A percentile compares a stretch with the other conserved stretches of the same genome.
Conservation (phyloP, 257 asterid species). For the Osmanthus fragrans region DNA sequence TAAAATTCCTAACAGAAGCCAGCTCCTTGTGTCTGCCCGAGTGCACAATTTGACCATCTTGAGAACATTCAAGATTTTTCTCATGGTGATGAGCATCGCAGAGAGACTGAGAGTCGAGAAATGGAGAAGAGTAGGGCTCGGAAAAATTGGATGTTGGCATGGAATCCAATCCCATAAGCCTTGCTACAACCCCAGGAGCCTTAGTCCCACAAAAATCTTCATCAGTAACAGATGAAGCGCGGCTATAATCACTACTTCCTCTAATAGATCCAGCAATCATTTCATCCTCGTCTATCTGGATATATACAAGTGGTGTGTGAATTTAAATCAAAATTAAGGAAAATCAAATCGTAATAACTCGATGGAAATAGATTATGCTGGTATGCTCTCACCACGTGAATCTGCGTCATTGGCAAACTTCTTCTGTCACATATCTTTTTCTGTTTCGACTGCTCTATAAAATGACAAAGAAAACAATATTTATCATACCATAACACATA, state of each 20-base stretch:
- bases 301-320: neutral
- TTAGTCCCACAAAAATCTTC: constrained; percentile 36
- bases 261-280: constrained; percentile 43
- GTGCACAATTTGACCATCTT: constrained; percentile 24
- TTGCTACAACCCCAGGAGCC: constrained; percentile 51
- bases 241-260: constrained; percentile 73
- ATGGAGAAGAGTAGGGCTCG: constrained; percentile 46
- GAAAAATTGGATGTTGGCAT: constrained; percentile 38
- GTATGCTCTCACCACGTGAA: constrained; percentile 49
- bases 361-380: neutral
- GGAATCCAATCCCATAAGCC: constrained; percentile 56
- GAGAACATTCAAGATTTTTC: constrained; percentile 20
- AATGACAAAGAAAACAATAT: constrained; percentile 14
- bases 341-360: neutral
- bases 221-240: constrained; percentile 59
- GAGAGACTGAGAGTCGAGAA: constrained; percentile 40
- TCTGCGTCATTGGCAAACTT: constrained; percentile 58
- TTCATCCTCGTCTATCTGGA: constrained; percentile 71
- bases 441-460: constrained; percentile 76
- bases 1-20: constrained; percentile 15
- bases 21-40: constrained; percentile 34
- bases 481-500: constrained; percentile 1
- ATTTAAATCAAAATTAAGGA: constrained; percentile 5
- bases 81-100: constrained; percentile 26
- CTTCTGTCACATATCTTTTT: constrained; percentile 72